phyloP scores from a whole-genome alignment of 306 rosid genomes.

The Alnus glutinosa region DNA sequence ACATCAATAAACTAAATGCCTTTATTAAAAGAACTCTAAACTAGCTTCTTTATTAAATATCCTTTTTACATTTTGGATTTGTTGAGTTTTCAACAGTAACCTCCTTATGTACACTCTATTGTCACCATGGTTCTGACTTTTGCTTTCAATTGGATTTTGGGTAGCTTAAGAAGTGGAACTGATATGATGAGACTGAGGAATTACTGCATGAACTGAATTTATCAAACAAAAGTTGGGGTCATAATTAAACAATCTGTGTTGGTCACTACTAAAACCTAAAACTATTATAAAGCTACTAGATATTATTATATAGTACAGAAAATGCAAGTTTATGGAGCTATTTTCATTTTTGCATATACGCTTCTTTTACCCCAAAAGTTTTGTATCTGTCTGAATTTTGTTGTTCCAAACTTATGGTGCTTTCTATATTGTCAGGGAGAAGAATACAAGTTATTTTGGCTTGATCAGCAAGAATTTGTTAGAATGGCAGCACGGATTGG shows the following conservation, averaged over 20 bases:
- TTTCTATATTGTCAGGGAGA: conserved; percentile 62
- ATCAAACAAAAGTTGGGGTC: not conserved
- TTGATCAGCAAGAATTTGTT: conserved; percentile 81
- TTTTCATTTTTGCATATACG: too few relatives aligned
- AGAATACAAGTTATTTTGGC: conserved; percentile 86
- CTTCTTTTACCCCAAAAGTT: not conserved
- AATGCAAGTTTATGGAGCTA: not conserved
- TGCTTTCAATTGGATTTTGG: not conserved
- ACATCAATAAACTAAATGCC: too few relatives aligned
- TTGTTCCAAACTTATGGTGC: conserved; percentile 21
- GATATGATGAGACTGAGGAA: not conserved
- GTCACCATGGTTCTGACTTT: not conserved
- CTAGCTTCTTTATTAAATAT: too few relatives aligned
- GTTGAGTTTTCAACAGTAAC: too few relatives aligned
- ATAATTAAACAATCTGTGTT: not conserved
- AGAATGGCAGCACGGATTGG: conserved; percentile 96
- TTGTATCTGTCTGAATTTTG: conserved; percentile 12
- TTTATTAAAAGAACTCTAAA: too few relatives aligned
- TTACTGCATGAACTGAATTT: not conserved
- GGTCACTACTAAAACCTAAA: not conserved
- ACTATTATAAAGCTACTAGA: not conserved
- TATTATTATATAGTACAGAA: not conserved
- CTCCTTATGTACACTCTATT: not conserved
- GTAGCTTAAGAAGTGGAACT: not conserved
- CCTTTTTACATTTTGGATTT: too few relatives aligned